Evolutionary conservation across 1,139 yeast genomes (phyloP), one percentile per base, ranked within the genome.

Genomic region (Saccharomyces hybrid): DNA sequence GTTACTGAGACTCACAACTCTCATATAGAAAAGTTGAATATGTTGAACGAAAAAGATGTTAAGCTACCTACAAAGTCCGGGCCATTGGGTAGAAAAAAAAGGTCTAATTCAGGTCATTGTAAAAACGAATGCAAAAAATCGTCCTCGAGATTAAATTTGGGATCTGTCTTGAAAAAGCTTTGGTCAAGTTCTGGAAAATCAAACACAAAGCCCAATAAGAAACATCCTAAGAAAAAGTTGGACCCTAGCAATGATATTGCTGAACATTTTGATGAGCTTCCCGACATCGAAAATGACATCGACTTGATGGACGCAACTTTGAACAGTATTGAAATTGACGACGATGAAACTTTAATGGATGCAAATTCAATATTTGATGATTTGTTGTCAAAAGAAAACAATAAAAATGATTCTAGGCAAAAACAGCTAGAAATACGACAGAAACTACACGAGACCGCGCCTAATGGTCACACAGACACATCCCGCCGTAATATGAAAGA

Each of bases 311-410:
- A 38, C 19, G 44, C 44, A 16, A 38, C 19, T 16, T 19, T 38
- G 24, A 19, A 38, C 12, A 24, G 44, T 26, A 38, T 38, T 16
- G 44, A 38, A 38, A 19, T 38, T 16, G 44, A 38, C 11, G 44
- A 38, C 26, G 57, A 61, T 14, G 59, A 59, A 28, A 52, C 53
- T 26, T 51, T 65, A 7, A 59, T 66, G 62, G 68, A 66, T 52
- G 60, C 65, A 16, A 67, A 64, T 52, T 48, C 60, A 28, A 61
- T 64, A 6, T 66, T 66, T 53, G 67, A 66, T 55, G 58, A 61
- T 49, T 52, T 66, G n/a, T 55, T 66, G 21, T 56, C 61, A 26
- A 63, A 61, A 47, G 59, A 60, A 9, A 62, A 63, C 49, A 27
- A 42, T n/a, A 32, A 38, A 48, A 21, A 53, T 9, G 44, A 38